These are phyloP conservation scores for Rhipidocladum racemiflorum DNA, from an alignment of 176 grass and related monocot genomes.

Conservation along the genomic window DNA sequence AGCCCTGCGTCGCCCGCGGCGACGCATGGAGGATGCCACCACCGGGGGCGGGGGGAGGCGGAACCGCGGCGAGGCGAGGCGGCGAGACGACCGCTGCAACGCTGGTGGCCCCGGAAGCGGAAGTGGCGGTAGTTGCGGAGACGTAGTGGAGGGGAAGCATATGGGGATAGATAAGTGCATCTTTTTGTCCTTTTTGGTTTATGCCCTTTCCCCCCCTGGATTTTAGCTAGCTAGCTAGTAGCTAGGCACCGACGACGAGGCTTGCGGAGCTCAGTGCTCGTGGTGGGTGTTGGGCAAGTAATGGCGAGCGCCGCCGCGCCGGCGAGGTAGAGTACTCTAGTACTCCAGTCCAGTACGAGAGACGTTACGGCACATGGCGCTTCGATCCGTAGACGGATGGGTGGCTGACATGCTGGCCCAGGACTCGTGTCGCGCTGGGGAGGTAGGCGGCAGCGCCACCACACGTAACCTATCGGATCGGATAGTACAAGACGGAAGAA, in stretches of 20 bases:
- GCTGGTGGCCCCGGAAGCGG: neutral
- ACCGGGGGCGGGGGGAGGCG: neutral
- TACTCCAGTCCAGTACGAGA: neutral
- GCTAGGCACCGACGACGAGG: neutral
- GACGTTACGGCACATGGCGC: neutral
- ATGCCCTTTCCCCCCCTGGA: neutral
- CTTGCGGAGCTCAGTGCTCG: neutral
- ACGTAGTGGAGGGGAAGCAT: constrained; percentile 11
- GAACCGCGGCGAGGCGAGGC: neutral
- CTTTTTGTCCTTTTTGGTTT: neutral
- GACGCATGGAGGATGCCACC: constrained; percentile 33
- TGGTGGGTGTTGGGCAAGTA: neutral
- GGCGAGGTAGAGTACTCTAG: too few relatives aligned
- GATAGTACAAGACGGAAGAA: neutral
- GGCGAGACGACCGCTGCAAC: neutral
- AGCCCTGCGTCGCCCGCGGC: constrained; percentile 25
- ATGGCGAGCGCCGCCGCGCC: constrained; percentile 19
- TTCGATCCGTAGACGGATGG: neutral
- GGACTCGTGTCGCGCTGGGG: neutral
- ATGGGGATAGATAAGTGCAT: constrained; percentile 27
- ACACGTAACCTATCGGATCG: constrained; percentile 51
- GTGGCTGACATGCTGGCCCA: neutral
- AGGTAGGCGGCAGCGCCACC: neutral
- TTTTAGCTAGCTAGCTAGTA: neutral
- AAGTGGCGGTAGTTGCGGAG: neutral